Evolutionary conservation across 495 filamentous ascomycete species (phyloP).

Genomic region (Emericellopsis terricola): DNA sequence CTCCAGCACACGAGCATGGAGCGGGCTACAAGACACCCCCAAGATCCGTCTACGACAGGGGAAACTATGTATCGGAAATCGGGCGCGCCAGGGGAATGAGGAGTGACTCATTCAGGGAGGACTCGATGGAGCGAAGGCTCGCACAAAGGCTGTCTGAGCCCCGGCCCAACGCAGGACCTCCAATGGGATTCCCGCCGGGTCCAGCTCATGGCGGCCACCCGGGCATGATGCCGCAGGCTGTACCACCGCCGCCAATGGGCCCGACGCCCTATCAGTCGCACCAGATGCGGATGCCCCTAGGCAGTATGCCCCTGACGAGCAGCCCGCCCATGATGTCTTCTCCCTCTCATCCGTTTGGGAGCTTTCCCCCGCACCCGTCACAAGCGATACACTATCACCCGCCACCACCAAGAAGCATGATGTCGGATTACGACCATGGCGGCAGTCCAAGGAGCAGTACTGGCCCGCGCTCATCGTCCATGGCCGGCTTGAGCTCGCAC

Average conservation of each 20-base stretch:
- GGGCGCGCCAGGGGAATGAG: conserved; percentile 2
- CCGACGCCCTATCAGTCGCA: too few relatives aligned
- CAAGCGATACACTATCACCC: background rate
- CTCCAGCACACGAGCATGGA: background rate
- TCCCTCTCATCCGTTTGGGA: background rate
- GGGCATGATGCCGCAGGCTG: background rate
- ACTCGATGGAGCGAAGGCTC: conserved; percentile 12
- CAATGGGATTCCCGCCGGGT: background rate
- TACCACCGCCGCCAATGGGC: background rate
- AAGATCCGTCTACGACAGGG: background rate
- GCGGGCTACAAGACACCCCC: background rate
- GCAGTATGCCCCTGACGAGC: background rate
- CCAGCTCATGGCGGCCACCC: background rate
- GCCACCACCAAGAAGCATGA: background rate
- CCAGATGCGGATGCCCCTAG: background rate
- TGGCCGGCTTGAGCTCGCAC: background rate
- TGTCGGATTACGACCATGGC: background rate
- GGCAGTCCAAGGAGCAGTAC: background rate
- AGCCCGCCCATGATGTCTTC: background rate
- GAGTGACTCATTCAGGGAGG: too few relatives aligned
- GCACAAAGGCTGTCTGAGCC: conserved; percentile 20
- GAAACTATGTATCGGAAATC: conserved; percentile 1
- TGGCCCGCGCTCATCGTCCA: background rate
- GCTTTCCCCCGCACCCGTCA: background rate
- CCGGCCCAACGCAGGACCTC: conserved; percentile 4